Conservation (phyloP, 257 asterid genomes). For the Solanum rostratum region DNA sequence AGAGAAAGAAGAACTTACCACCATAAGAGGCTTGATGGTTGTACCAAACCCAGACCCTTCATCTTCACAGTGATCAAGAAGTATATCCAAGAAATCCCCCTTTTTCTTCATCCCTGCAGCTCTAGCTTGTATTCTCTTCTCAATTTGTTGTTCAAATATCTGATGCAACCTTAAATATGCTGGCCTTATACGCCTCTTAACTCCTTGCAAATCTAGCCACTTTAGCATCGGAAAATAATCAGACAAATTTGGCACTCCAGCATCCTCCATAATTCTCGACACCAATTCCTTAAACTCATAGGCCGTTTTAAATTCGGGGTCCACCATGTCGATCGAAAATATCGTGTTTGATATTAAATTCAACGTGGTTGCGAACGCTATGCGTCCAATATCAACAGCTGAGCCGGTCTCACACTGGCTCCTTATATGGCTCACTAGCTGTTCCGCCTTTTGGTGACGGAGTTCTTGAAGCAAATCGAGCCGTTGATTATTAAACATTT, state of each 20-base stretch:
- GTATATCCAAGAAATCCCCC: neutral
- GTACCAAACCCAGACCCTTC: conserved; percentile 2
- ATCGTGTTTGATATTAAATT: neutral
- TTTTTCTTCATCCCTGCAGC: neutral
- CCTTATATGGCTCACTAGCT: neutral
- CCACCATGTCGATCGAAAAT: neutral
- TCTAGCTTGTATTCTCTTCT: neutral
- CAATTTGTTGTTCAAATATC: neutral
- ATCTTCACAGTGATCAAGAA: conserved; percentile 1
- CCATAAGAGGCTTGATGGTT: conserved; percentile 1
- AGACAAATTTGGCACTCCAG: neutral
- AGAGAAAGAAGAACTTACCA: neutral
- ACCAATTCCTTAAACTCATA: neutral
- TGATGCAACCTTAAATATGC: neutral
- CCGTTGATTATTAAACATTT: neutral
- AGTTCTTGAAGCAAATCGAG: neutral
- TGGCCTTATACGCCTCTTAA: neutral
- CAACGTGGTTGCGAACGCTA: neutral
- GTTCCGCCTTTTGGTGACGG: neutral
- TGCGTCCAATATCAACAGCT: neutral
- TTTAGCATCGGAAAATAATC: neutral
- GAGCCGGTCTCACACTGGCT: neutral
- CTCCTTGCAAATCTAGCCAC: neutral
- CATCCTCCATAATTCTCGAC: neutral
- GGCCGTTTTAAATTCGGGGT: neutral